Percentiles rank a stretch among this genome's conserved stretches.
These are phyloP conservation scores for Pholiota conissans DNA, from an alignment of 768 basidiomycete genomes.

Conservation along the genomic window DNA sequence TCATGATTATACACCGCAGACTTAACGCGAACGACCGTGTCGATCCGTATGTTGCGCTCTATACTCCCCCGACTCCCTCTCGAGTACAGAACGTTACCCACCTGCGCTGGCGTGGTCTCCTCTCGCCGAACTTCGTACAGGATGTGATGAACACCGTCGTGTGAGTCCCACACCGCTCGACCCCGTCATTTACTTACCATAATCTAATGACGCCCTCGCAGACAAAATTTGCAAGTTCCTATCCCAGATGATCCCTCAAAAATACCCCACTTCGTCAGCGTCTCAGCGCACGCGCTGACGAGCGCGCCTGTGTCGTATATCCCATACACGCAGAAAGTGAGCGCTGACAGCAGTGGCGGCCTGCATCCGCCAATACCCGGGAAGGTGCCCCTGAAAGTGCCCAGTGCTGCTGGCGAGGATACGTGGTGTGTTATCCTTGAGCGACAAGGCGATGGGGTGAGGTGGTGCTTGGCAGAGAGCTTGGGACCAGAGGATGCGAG, in stretches of 20 bases:
- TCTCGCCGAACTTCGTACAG: conserved; percentile 53
- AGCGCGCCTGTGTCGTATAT: conserved; percentile 54
- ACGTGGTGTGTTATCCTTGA: conserved; percentile 44
- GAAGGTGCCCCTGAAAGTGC: conserved; percentile 43
- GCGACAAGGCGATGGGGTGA: conserved; percentile 12
- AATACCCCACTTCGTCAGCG: conserved; percentile 33
- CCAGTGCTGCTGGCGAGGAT: conserved; percentile 53
- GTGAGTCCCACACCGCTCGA: conserved; percentile 24
- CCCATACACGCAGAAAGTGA: conserved; percentile 24
- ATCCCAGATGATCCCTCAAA: neutral
- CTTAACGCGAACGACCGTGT: conserved; percentile 61
- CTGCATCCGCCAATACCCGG: conserved; percentile 27
- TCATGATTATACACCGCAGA: conserved; percentile 31
- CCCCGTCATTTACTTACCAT: conserved; percentile 13
- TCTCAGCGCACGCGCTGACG: conserved; percentile 44
- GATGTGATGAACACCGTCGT: conserved; percentile 43
- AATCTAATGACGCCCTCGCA: neutral
- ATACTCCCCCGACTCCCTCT: conserved; percentile 51
- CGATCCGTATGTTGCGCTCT: conserved; percentile 70
- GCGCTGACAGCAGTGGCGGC: conserved; percentile 7
- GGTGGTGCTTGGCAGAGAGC: conserved; percentile 49
- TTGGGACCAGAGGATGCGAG: conserved; percentile 38
- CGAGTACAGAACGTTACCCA: conserved; percentile 48
- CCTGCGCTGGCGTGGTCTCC: conserved; percentile 61
- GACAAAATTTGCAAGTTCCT: conserved; percentile 6